Base-by-base conservation (phyloP, 2,329 filamentous ascomycete genomes). In the Fusarium albosuccineum region DNA sequence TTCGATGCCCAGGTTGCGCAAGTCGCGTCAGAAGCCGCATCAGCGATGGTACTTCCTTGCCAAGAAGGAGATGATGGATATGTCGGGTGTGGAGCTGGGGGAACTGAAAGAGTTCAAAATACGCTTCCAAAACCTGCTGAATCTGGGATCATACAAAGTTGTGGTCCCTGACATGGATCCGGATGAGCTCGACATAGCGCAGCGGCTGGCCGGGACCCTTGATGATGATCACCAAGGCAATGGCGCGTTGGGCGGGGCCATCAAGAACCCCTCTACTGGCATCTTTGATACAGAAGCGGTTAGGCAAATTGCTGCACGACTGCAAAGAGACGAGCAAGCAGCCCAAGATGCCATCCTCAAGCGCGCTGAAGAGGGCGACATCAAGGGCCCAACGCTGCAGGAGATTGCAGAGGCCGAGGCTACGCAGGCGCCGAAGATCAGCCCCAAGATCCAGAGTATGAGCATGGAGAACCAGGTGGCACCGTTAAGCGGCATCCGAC, bases 1-100 rank as follows among this genome's bases (percentile, higher is more conserved):
- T 22, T 69, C 73, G 9, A 53, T 75, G 30, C 73, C 73, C 6
- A 65, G 66, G 64, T 36, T 72, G 40, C 73, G 73, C 22, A 73
- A 71, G 45, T 67, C 65, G 8, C 54, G 57, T n/a, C 51, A 65
- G 33, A 66, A 50, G 22, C 53, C 60, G 3, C 60, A 66, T 27
- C 65, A 73, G 37, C 60, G 58, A 29, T 65, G 62, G 52, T 69
- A 55, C 27, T 66, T 70, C 37, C 54, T 73, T 8, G 67, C 71
- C 4, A 73, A 70, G 34, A 68, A 63, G 27, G 67, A 71, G 34
- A 69, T 72, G 69, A 34, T 70, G 48, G 64, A 34, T 11, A 40
- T 67, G n/a, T 56, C 57, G 27, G 68, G 66, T 3, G 8, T 29
- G 5, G 36, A 60, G 13, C 48, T 71, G 13, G 36, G 40, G 11